phyloP scores from a whole-genome alignment of 2,329 filamentous ascomycete genomes.

The Harringtonia aguacate region DNA sequence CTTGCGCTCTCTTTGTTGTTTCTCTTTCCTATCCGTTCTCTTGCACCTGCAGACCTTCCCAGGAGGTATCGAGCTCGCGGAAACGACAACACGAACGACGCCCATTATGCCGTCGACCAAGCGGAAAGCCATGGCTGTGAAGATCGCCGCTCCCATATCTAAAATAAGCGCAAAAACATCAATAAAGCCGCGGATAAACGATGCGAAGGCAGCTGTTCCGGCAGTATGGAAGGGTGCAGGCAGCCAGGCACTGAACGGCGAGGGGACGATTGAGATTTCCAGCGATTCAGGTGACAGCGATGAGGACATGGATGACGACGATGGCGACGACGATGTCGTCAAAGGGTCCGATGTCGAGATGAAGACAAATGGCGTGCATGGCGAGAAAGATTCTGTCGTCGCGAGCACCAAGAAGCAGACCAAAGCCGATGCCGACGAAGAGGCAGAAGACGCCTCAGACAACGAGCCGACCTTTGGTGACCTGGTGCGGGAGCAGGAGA shows the following conservation, averaged over 20 bases:
- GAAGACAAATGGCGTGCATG: not conserved
- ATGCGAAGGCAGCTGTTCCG: slow-evolving; percentile 45
- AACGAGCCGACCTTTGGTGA: slow-evolving; percentile 63
- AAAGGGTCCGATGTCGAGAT: not conserved
- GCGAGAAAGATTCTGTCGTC: too few species aligned
- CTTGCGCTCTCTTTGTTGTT: too few species aligned
- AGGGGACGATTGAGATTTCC: slow-evolving; percentile 41
- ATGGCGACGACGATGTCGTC: not conserved
- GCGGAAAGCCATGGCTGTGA: slow-evolving; percentile 42
- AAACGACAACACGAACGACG: not conserved
- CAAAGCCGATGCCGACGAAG: not conserved
- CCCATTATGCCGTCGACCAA: slow-evolving; percentile 42
- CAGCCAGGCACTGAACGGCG: slow-evolving; percentile 20
- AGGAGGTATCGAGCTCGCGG: not conserved
- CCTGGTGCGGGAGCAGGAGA: slow-evolving; percentile 61
- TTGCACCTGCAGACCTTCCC: not conserved
- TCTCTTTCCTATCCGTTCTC: not conserved
- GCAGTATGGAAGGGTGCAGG: slow-evolving; percentile 11
- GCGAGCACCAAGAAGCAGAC: not conserved
- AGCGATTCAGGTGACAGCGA: slow-evolving; percentile 32
- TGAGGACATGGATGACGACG: not conserved
- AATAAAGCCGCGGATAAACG: slow-evolving; percentile 42
- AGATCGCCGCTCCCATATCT: slow-evolving; percentile 44
- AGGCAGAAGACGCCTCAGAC: slow-evolving; percentile 28
- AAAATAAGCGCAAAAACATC: slow-evolving; percentile 41